These are phyloP conservation scores for Pleurotus tuber-regium DNA, from an alignment of 768 basidiomycete species.

Conservation along the genomic window DNA sequence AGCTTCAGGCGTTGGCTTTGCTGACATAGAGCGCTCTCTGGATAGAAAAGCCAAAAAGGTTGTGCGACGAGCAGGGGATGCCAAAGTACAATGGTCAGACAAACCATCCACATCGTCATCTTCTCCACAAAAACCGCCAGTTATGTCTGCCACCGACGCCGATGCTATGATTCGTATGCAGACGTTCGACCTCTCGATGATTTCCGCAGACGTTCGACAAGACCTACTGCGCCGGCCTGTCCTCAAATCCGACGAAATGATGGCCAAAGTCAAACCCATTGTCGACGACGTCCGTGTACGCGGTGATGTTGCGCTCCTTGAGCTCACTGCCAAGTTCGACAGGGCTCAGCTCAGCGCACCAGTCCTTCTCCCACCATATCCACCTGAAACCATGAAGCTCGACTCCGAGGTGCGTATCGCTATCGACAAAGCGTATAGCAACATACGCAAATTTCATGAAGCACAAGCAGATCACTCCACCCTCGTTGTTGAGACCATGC, in stretches of 20 bases:
- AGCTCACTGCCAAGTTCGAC: constrained; percentile 93
- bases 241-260: constrained; percentile 85
- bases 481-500: constrained; percentile 93
- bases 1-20: constrained; percentile 74
- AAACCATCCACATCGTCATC: constrained; percentile 25
- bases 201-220: constrained; percentile 51
- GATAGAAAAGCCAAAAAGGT: constrained; percentile 86
- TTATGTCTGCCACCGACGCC: constrained; percentile 20
- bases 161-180: constrained; percentile 73
- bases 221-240: constrained; percentile 86
- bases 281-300: constrained; percentile 80
- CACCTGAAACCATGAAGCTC: constrained; percentile 59
- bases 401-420: constrained; percentile 67
- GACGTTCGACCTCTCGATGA: constrained; percentile 54
- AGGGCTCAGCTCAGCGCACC: constrained; percentile 69
- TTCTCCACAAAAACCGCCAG: constrained; percentile 26
- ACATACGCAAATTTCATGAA: constrained; percentile 88
- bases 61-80: constrained; percentile 85
- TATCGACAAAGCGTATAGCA: constrained; percentile 87
- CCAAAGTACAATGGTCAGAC: constrained; percentile 77
- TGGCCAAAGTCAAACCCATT: constrained; percentile 90
- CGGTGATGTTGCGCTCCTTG: constrained; percentile 85
- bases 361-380: constrained; percentile 77
- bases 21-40: constrained; percentile 81
- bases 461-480: constrained; percentile 71